These are phyloP conservation scores for Westerdykella sp. DNA, from an alignment of 2,329 filamentous ascomycete genomes.

Conservation along the genomic window DNA sequence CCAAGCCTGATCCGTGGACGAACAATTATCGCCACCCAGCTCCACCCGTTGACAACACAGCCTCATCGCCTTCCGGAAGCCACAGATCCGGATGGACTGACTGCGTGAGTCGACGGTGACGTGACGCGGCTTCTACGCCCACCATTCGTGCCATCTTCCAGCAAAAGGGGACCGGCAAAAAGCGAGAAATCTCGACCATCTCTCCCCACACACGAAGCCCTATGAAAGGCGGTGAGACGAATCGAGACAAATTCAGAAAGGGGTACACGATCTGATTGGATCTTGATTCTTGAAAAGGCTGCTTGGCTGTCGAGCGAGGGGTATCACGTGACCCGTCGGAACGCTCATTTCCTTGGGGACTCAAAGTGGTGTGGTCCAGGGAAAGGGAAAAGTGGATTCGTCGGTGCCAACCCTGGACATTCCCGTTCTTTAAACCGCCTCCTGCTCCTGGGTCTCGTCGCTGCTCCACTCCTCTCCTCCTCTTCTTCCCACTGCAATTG, in stretches of 20 bases:
- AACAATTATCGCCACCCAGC: too few relatives aligned
- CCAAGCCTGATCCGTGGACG: too few relatives aligned
- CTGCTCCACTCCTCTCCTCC: neutral
- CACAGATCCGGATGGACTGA: neutral
- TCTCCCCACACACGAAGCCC: neutral
- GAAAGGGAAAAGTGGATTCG: neutral
- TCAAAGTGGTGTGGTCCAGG: slow-evolving; percentile 5
- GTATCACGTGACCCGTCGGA: slow-evolving; percentile 1
- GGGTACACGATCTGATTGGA: neutral
- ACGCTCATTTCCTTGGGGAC: slow-evolving; percentile 1
- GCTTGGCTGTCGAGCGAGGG: neutral
- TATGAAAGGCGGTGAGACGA: neutral
- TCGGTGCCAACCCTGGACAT: neutral
- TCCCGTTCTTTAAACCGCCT: neutral
- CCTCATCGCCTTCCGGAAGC: too few relatives aligned
- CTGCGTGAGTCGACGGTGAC: neutral
- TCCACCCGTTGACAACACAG: too few relatives aligned
- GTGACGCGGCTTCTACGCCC: neutral
- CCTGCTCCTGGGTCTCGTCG: neutral
- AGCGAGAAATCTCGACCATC: neutral
- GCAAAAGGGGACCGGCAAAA: neutral
- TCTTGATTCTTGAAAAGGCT: neutral
- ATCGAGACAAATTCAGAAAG: neutral
- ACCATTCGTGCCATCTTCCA: neutral
- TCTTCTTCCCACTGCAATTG: neutral